Percentiles rank a stretch among this genome's conserved stretches.
phyloP scores from a whole-genome alignment of 208 protist species.

The Acanthamoeba castellanii region DNA sequence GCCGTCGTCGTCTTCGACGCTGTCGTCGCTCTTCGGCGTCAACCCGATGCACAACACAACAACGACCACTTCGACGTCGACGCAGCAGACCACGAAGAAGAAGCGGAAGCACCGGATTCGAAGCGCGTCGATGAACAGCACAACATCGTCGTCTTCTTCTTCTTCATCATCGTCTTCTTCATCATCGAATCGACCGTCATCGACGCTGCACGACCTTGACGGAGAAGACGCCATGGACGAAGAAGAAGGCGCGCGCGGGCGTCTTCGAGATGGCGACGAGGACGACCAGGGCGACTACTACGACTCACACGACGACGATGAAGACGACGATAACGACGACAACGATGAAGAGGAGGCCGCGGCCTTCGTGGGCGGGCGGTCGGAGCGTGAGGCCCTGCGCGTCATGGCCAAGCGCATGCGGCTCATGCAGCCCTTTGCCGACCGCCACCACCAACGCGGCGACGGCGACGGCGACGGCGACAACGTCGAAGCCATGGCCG shows the following conservation, averaged over 20 bases:
- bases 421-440: slow-evolving; percentile 50
- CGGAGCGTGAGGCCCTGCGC: background rate
- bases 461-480: background rate
- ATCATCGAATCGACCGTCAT: background rate
- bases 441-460: background rate
- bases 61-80: background rate
- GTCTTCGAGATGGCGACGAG: background rate
- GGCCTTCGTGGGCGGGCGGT: background rate
- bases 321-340: background rate
- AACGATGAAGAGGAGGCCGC: background rate
- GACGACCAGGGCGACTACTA: background rate
- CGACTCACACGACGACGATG: background rate
- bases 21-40: background rate
- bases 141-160: background rate
- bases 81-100: background rate
- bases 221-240: slow-evolving; percentile 31
- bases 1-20: background rate
- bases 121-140: slow-evolving; percentile 20
- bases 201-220: background rate
- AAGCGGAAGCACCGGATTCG: slow-evolving; percentile 22
- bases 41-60: background rate
- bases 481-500: background rate
- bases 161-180: background rate
- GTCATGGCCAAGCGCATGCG: slow-evolving; percentile 66
- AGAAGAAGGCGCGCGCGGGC: background rate